Base-by-base conservation (phyloP, 2,329 filamentous ascomycete species). In the Aspergillus pseudoterreus region DNA sequence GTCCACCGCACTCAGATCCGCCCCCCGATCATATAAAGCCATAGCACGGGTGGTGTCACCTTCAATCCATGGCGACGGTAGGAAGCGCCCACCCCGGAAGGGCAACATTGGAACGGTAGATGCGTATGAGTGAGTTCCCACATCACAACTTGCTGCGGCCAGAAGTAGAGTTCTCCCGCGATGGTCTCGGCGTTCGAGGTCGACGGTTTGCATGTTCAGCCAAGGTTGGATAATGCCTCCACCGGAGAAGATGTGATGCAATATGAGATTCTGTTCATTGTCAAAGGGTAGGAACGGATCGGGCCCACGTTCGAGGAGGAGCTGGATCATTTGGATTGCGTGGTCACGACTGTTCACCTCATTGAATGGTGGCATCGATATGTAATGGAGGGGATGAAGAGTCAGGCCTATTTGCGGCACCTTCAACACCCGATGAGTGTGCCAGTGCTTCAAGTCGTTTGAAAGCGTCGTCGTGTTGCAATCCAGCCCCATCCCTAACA, bases 161-260 rank as follows among this genome's bases (percentile, higher is more conserved):
- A 60, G 43, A 2, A 60, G 50, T 11, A 60, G 39, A 1, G 57
- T 59, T 24, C 43, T 49, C 4, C 58, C 58, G n/a, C 19, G 24
- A n/a, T 42, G 36, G 21, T 60, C 57, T 1, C 57, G 57, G 19
- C 30, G 36, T 36, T 57, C 57, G 4, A 60, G 50, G 14, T 59
- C 55, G 3, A 59, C 47, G 9, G 45, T 19, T 1, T 48, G 38
- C 32, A 59, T 36, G 2, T 57, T 53, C 2, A 59, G 38, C 45
- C 48, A 58, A 0, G 56, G 57, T 27, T 55, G 53, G 21, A 58
- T 54, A 15, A 57, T 55, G 4, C 57, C 57, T 4, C 53, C 58
- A 9, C 36, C 21, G 2, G 45, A 30, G 10, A 58, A 48, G 3
- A 56, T 42, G 2, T 57, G 36, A 22, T 59, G 58, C 2, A 62